These are phyloP conservation scores for Dryadomyces sulphureus DNA, from an alignment of 2,329 filamentous ascomycete genomes.

Conservation along the genomic window DNA sequence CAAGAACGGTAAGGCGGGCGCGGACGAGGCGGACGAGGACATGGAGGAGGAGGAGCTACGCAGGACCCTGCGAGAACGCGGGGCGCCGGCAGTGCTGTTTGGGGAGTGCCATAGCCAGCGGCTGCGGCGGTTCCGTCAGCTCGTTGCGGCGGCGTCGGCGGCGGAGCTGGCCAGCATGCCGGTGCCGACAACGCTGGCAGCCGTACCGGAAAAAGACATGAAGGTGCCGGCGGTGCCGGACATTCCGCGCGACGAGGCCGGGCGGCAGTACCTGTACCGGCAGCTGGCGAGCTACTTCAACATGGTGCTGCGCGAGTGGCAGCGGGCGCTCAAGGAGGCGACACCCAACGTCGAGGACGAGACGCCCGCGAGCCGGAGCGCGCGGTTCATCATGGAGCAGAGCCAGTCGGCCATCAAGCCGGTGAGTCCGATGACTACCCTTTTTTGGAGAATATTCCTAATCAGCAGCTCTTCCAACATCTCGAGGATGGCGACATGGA, in stretches of 20 bases:
- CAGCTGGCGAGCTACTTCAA: conserved; percentile 93
- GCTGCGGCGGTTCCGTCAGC: conserved; percentile 54
- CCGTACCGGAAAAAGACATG: conserved; percentile 79
- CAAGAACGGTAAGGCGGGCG: conserved; percentile 16
- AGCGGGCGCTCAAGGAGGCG: conserved; percentile 47
- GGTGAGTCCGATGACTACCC: conserved; percentile 19
- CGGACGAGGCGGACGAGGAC: conserved; percentile 25
- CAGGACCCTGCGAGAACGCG: conserved; percentile 51
- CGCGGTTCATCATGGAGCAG: conserved; percentile 72
- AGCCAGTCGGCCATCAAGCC: conserved; percentile 79
- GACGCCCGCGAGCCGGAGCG: conserved; percentile 67
- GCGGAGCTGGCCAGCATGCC: conserved; percentile 35
- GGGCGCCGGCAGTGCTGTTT: conserved; percentile 64
- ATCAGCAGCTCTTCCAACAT: conserved; percentile 58
- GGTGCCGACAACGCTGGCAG: conserved; percentile 70
- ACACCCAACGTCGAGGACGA: conserved; percentile 30
- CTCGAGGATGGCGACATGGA: conserved; percentile 72
- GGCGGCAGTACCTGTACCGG: conserved; percentile 58
- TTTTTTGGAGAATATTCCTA: not conserved
- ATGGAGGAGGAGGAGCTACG: conserved; percentile 61
- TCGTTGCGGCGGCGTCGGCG: conserved; percentile 42
- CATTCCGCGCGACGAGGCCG: conserved; percentile 39
- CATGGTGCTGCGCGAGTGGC: conserved; percentile 86
- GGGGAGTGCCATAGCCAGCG: conserved; percentile 62
- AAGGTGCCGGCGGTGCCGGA: conserved; percentile 50